phyloP scores from a whole-genome alignment of 768 basidiomycete genomes.

The Suillus brevipes region DNA sequence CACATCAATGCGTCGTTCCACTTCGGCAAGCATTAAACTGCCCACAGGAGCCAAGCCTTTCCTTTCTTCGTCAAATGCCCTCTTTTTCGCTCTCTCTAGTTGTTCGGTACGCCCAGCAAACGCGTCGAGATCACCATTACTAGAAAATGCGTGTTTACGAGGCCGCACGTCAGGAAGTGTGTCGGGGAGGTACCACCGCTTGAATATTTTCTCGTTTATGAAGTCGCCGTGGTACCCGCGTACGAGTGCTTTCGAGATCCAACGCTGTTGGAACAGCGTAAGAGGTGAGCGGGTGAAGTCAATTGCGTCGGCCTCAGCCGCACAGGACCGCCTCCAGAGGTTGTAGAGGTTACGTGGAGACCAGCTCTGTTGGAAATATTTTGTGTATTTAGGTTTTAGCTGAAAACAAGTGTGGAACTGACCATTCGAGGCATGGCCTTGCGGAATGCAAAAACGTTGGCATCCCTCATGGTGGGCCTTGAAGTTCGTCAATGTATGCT shows the following conservation, averaged over 20 bases:
- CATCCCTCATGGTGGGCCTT: constrained; percentile 45
- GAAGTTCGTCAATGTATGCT: neutral
- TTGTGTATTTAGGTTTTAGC: neutral
- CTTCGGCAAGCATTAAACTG: constrained; percentile 91
- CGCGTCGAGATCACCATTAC: constrained; percentile 48
- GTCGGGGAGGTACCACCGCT: constrained; percentile 90
- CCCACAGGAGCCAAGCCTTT: constrained; percentile 86
- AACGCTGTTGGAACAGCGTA: constrained; percentile 77
- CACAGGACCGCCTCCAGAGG: constrained; percentile 75
- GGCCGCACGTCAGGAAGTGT: constrained; percentile 85
- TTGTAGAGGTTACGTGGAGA: constrained; percentile 85
- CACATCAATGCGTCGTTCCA: constrained; percentile 94
- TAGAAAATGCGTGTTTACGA: constrained; percentile 33
- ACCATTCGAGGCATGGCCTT: constrained; percentile 84
- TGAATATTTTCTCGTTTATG: constrained; percentile 91
- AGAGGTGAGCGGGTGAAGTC: constrained; percentile 51
- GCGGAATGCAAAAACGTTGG: constrained; percentile 42
- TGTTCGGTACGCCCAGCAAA: constrained; percentile 57
- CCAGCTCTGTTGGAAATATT: constrained; percentile 73
- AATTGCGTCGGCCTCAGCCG: constrained; percentile 44
- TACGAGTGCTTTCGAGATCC: constrained; percentile 81
- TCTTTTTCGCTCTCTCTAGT: constrained; percentile 43
- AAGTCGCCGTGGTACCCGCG: constrained; percentile 96
- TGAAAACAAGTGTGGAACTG: constrained; percentile 17
- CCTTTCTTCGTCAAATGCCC: constrained; percentile 50